These are phyloP conservation scores for Simplicillium sp. DNA, from an alignment of 2,329 filamentous ascomycete genomes.

Conservation along the genomic window DNA sequence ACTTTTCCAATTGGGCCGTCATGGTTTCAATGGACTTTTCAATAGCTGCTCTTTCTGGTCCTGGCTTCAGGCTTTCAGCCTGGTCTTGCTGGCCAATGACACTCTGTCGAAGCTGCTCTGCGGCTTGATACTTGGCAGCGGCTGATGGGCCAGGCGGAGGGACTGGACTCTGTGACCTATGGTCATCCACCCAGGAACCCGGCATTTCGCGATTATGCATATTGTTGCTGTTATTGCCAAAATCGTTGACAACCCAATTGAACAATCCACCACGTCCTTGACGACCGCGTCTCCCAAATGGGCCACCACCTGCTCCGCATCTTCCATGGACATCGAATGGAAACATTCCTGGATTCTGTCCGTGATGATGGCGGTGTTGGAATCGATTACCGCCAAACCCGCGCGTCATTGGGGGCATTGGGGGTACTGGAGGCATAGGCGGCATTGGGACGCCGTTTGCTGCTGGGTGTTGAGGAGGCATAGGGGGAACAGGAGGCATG, in stretches of 20 bases:
- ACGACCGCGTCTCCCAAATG: not conserved
- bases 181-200: constrained; percentile 25
- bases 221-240: too few species aligned
- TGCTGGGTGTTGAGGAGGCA: not conserved
- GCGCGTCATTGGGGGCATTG: constrained; percentile 1
- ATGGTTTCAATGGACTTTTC: constrained; percentile 29
- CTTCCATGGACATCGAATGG: constrained; percentile 1
- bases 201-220: constrained; percentile 11
- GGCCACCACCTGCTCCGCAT: not conserved
- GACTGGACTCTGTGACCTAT: constrained; percentile 6
- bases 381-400: not conserved
- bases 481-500: constrained; percentile 1
- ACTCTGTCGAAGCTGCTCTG: constrained; percentile 21
- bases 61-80: constrained; percentile 17
- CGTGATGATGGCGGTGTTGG: constrained; percentile 4
- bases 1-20: constrained; percentile 22
- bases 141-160: constrained; percentile 15
- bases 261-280: not conserved
- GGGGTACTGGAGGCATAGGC: constrained; percentile 2
- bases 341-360: not conserved
- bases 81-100: constrained; percentile 13
- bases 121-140: constrained; percentile 24
- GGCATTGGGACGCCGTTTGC: not conserved
- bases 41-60: constrained; percentile 11
- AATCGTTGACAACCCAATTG: too few species aligned